A percentile compares a stretch with the other conserved stretches of the same genome.
These are phyloP conservation scores for Penicillium sp. DNA, from an alignment of 2,329 filamentous ascomycete genomes.

Conservation along the genomic window DNA sequence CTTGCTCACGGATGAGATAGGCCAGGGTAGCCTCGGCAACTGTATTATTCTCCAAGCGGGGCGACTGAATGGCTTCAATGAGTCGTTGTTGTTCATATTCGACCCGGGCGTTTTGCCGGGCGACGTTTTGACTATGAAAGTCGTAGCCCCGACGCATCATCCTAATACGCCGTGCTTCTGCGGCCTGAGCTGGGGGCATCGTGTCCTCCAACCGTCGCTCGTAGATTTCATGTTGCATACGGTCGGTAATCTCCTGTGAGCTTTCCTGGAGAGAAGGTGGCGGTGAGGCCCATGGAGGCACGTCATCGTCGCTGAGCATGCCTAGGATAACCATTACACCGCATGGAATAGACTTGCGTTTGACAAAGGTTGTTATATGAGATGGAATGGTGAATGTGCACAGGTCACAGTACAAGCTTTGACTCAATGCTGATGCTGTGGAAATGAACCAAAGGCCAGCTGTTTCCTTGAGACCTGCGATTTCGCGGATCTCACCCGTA, in stretches of 20 bases:
- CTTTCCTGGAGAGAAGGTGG: conserved; percentile 11
- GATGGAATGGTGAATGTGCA: conserved; percentile 24
- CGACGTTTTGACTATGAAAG: conserved; percentile 18
- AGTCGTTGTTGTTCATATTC: conserved; percentile 23
- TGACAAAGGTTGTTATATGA: conserved; percentile 19
- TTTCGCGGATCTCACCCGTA: conserved; percentile 18
- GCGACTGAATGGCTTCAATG: conserved; percentile 23
- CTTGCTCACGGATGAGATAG: conserved; percentile 21
- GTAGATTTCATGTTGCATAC: conserved; percentile 17
- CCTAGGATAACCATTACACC: conserved; percentile 26
- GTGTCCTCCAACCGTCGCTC: conserved; percentile 20
- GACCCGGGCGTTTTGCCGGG: conserved; percentile 9
- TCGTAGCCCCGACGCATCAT: conserved; percentile 16
- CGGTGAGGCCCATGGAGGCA: conserved; percentile 22
- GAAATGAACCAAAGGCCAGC: conserved; percentile 26
- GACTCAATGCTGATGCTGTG: conserved; percentile 21
- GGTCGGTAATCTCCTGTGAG: conserved; percentile 16
- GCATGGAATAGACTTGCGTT: conserved; percentile 25
- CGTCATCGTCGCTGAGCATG: conserved; percentile 21
- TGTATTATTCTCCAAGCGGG: conserved; percentile 20
- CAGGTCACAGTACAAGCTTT: conserved; percentile 17
- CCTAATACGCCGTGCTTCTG: conserved; percentile 19
- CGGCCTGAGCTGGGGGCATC: conserved; percentile 26
- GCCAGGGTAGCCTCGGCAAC: conserved; percentile 23
- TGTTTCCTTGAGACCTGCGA: conserved; percentile 13